These are phyloP conservation scores for Ophiocordyceps robertsii DNA, from an alignment of 2,329 filamentous ascomycete genomes.

Conservation along the genomic window DNA sequence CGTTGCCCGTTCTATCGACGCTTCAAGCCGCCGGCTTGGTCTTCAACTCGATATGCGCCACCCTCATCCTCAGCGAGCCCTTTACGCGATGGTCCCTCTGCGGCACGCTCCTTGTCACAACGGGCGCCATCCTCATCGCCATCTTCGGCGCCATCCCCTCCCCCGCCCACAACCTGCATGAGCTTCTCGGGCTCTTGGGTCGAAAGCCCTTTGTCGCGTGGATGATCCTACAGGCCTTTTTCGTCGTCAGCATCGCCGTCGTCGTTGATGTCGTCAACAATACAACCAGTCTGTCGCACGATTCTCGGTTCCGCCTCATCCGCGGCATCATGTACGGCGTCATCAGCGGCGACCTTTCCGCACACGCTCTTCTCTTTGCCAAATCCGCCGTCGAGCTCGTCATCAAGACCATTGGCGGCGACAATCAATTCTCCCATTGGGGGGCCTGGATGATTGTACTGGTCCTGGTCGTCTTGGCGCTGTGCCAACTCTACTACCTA, in stretches of 20 bases:
- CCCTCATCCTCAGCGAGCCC: conserved; percentile 79
- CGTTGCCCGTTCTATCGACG: conserved; percentile 85
- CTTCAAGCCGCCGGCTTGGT: conserved; percentile 91
- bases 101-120: conserved; percentile 77
- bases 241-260: conserved; percentile 57
- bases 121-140: conserved; percentile 81
- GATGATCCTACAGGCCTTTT: conserved; percentile 68
- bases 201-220: conserved; percentile 70
- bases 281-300: conserved; percentile 40
- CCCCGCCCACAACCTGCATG: conserved; percentile 74
- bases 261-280: conserved; percentile 42
- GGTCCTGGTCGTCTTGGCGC: conserved; percentile 64
- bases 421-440: conserved; percentile 92
- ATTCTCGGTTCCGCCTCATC: conserved; percentile 56
- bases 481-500: conserved; percentile 89
- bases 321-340: conserved; percentile 80
- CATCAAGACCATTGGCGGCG: conserved; percentile 69
- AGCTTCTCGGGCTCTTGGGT: conserved; percentile 64
- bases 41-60: conserved; percentile 97
- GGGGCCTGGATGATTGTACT: conserved; percentile 87
- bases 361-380: conserved; percentile 82
- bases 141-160: conserved; percentile 90
- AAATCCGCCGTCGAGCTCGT: conserved; percentile 94
- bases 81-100: conserved; percentile 90
- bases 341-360: conserved; percentile 85